These are phyloP conservation scores for Heliosperma pusillum DNA, from an alignment of 148 eudicot genomes.

Conservation along the genomic window DNA sequence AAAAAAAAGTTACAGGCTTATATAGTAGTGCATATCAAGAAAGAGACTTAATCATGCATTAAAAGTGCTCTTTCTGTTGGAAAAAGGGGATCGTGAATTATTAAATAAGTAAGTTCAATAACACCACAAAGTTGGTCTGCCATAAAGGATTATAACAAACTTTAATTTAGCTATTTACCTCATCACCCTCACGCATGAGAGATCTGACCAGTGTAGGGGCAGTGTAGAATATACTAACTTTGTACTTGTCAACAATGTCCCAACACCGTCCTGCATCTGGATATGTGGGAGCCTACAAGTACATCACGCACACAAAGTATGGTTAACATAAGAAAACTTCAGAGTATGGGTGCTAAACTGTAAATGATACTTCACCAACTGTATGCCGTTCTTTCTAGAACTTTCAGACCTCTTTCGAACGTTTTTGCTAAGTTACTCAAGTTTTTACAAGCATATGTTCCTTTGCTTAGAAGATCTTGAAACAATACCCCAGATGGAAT, in stretches of 20 bases:
- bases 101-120: background rate
- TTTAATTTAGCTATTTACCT: slow-evolving; percentile 47
- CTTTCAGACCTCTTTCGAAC: background rate
- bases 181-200: slow-evolving; percentile 89
- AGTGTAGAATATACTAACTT: slow-evolving; percentile 85
- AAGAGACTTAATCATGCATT: background rate
- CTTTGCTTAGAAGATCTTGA: background rate
- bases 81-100: background rate
- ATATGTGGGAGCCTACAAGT: slow-evolving; percentile 84
- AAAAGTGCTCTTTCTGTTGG: background rate
- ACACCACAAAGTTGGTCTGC: background rate
- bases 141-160: background rate
- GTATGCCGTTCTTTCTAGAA: background rate
- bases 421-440: background rate
- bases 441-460: background rate
- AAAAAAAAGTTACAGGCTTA: background rate
- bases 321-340: background rate
- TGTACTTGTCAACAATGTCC: slow-evolving; percentile 97
- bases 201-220: slow-evolving; percentile 96
- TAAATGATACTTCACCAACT: background rate
- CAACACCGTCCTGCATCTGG: slow-evolving; percentile 96
- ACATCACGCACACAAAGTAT: background rate
- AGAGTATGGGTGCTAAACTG: background rate
- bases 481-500: background rate
- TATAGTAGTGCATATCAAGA: background rate